Base-by-base conservation (phyloP, 1,284 basidiomycete genomes). In the Trichosporon faecale region DNA sequence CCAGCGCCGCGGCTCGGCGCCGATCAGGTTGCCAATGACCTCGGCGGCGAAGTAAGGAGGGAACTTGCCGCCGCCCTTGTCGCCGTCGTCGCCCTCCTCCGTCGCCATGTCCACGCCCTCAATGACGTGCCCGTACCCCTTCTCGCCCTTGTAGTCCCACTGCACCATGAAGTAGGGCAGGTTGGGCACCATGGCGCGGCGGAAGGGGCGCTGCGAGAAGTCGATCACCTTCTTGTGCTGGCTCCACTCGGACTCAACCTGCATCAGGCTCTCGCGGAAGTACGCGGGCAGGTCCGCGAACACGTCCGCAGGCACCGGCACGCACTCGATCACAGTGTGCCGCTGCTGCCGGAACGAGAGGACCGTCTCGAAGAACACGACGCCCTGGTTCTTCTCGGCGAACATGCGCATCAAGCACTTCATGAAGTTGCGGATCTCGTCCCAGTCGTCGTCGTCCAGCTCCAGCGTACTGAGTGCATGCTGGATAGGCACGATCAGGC, bases 141-240 rank as follows among this genome's bases (percentile, higher is more conserved):
- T 94, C 83, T 96, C 94, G 33, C 96, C 95, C 78, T 94, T 95
- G 85, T 99, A 88, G 84, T 99, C 97, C 84, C 95, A 99, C 77
- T 94, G 92, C 1, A 99, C 92, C 91, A 95, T 95, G 80, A 99
- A 99, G 85, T 99, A 99, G 0, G 97, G 97, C 57, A 99, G 84
- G 77, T 98, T 95, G 1, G 95, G 90, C 5, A 99, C 96, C 90
- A 99, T 92, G 44, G 92, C 89, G 1, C 94, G 88, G 63, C 94
- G 86, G 85, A 97, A 97, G 0, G 93, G 92, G 1, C 94, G 88
- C 8, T 88, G 84, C 2, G 91, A 89, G 80, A 99, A 99, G 79
- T 96, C 91, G 74, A 99, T 98, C 65, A 98, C 85, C 80, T 98
- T 98, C 80, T 92, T 93, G 85, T 99, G 94, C 79, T 97, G 94